Evolutionary conservation across 1,139 yeast species (phyloP).

Genomic region (Hemisphaericaspora lyxosophila): DNA sequence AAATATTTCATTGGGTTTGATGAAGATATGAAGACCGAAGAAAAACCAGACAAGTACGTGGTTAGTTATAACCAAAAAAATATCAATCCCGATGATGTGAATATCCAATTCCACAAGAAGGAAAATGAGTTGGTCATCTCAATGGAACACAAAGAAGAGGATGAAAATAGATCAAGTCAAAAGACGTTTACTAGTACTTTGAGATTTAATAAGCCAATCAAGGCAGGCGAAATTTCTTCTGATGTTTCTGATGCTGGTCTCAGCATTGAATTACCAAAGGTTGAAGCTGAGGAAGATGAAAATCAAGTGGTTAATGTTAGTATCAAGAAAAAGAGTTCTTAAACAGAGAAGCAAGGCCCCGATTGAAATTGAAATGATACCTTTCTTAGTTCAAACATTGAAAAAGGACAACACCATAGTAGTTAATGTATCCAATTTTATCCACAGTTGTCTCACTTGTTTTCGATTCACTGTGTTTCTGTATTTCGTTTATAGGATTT

Average conservation of each 20-base stretch:
- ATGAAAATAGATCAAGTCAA: constrained; percentile 16
- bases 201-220: constrained; percentile 25
- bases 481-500: too few species aligned
- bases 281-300: constrained; percentile 17
- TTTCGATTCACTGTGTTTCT: too few species aligned
- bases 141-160: constrained; percentile 18
- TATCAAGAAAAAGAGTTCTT: constrained; percentile 11
- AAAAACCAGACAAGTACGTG: constrained; percentile 23
- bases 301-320: constrained; percentile 21
- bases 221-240: constrained; percentile 23
- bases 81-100: constrained; percentile 23
- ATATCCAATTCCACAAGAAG: constrained; percentile 24
- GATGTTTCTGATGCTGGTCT: constrained; percentile 21
- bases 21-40: constrained; percentile 24
- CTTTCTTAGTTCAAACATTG: too few species aligned
- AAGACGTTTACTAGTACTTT: constrained; percentile 22
- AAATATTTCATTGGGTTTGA: constrained; percentile 17
- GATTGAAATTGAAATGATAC: too few species aligned
- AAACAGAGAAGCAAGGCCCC: too few species aligned
- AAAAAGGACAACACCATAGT: too few species aligned
- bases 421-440: too few species aligned
- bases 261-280: constrained; percentile 25
- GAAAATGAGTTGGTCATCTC: constrained; percentile 25
- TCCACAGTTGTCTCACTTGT: too few species aligned
- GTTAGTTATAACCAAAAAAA: constrained; percentile 22